phyloP scores from a whole-genome alignment of 1,284 basidiomycete species.

The Tremellales sp. region DNA sequence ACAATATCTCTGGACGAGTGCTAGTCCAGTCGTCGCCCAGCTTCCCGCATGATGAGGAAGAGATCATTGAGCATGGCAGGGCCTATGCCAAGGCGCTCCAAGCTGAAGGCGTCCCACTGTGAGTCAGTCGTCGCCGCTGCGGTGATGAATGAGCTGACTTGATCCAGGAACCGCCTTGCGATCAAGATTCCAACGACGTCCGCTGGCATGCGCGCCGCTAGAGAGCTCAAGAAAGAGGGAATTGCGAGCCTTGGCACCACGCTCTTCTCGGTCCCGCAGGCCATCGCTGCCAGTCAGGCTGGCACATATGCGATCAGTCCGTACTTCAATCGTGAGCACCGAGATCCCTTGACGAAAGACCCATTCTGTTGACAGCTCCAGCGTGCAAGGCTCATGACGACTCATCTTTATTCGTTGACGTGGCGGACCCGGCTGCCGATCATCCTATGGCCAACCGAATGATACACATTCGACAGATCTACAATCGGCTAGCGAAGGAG shows the following conservation, averaged over 20 bases:
- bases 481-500: slow-evolving; percentile 21
- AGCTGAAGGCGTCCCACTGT: slow-evolving; percentile 22
- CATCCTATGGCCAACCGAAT: slow-evolving; percentile 28
- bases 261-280: slow-evolving; percentile 40
- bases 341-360: neutral
- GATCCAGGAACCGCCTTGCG: slow-evolving; percentile 27
- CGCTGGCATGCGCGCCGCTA: slow-evolving; percentile 39
- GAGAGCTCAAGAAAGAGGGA: slow-evolving; percentile 27
- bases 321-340: slow-evolving; percentile 39
- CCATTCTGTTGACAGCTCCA: neutral
- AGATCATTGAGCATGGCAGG: slow-evolving; percentile 19
- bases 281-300: slow-evolving; percentile 40
- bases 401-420: slow-evolving; percentile 18
- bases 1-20: slow-evolving; percentile 21
- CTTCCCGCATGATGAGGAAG: slow-evolving; percentile 19
- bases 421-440: slow-evolving; percentile 22
- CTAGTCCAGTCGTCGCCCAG: slow-evolving; percentile 23
- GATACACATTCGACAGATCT: slow-evolving; percentile 30
- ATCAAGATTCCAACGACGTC: slow-evolving; percentile 45
- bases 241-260: slow-evolving; percentile 40
- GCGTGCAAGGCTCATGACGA: slow-evolving; percentile 23
- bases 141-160: neutral
- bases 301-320: slow-evolving; percentile 38
- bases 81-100: slow-evolving; percentile 18
- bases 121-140: neutral